phyloP scores from a whole-genome alignment of 176 grass and related monocot species.

The Zea mays region Zm-B73-REFERENCE-NAM-5.0 NC_050099.1:178788501-178789000 shows the following conservation, averaged over 20 bases:
- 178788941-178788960: constrained; percentile 76
- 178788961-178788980: constrained; percentile 86
- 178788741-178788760: constrained; percentile 94
- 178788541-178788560: constrained; percentile 98
- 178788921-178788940: constrained; percentile 46
- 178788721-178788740: constrained; percentile 83
- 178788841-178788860: constrained; percentile 95
- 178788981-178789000: constrained; percentile 45
- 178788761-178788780: constrained; percentile 81
- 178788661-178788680: constrained; percentile 81
- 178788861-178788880: constrained; percentile 90
- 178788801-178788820: constrained; percentile 91
- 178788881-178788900: constrained; percentile 88
- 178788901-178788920: constrained; percentile 72
- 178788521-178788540: constrained; percentile 72
- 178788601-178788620: constrained; percentile 77
- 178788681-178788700: constrained; percentile 98
- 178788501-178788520: constrained; percentile 92
- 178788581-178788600: constrained; percentile 77
- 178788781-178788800: constrained; percentile 91
- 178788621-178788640: constrained; percentile 87
- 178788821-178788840: constrained; percentile 98
- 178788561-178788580: constrained; percentile 79
- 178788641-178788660: constrained; percentile 86
- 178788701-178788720: constrained; percentile 95